phyloP scores from a whole-genome alignment of 2,329 filamentous ascomycete genomes.

The Berkeleyomyces basicola region DNA sequence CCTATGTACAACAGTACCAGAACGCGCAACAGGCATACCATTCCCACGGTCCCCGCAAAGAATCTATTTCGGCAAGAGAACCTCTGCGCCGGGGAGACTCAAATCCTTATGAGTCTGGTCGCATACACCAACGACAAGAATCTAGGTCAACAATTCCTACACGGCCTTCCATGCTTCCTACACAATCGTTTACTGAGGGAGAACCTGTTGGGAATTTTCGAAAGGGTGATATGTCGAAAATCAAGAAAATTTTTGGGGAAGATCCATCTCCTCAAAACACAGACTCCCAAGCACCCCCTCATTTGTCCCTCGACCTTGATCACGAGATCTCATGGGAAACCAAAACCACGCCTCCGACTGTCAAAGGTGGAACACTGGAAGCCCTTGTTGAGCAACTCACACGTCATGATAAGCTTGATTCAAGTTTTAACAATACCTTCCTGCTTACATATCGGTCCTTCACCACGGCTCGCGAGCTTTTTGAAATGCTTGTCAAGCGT shows the following conservation, averaged over 20 bases:
- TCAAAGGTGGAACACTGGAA: constrained; percentile 78
- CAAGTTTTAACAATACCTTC: constrained; percentile 94
- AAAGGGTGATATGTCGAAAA: constrained; percentile 46
- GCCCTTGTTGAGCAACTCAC: constrained; percentile 91
- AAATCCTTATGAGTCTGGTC: constrained; percentile 36
- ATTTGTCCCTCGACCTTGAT: constrained; percentile 72
- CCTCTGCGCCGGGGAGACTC: constrained; percentile 24
- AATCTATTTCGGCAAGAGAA: constrained; percentile 28
- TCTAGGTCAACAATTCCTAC: constrained; percentile 28
- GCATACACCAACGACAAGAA: constrained; percentile 38
- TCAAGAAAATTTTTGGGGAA: constrained; percentile 50
- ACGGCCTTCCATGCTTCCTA: constrained; percentile 32
- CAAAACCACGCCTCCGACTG: constrained; percentile 55
- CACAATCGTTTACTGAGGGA: constrained; percentile 51
- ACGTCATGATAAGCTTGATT: constrained; percentile 86
- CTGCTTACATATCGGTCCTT: constrained; percentile 93
- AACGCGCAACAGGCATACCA: constrained; percentile 18
- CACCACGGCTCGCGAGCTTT: constrained; percentile 75
- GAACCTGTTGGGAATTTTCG: constrained; percentile 36
- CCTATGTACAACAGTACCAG: constrained; percentile 41
- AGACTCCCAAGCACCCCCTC: constrained; percentile 67
- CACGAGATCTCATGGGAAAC: constrained; percentile 77
- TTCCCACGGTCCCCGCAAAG: constrained; percentile 29
- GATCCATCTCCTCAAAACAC: constrained; percentile 37
- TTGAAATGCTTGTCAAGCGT: constrained; percentile 78